Conservation (phyloP, 441 rosid species). For the Arabidopsis lyrata region DNA sequence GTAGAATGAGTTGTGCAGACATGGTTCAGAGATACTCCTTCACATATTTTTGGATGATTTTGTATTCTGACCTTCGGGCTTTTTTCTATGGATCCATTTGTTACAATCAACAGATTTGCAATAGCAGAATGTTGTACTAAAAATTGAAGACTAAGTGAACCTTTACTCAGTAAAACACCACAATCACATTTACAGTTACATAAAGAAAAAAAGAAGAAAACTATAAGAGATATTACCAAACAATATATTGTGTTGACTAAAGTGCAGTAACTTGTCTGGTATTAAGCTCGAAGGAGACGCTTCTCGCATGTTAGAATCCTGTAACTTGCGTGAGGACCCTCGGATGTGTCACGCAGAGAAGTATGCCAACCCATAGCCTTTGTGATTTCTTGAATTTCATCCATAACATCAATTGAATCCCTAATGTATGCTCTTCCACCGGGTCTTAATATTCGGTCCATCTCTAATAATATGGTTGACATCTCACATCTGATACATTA, state of each 20-base stretch:
- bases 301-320: slow-evolving; percentile 86
- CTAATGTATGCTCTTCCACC: slow-evolving; percentile 91
- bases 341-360: slow-evolving; percentile 79
- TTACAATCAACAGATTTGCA: slow-evolving; percentile 30
- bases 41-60: slow-evolving; percentile 16
- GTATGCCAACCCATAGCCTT: slow-evolving; percentile 91
- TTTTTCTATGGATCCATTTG: slow-evolving; percentile 23
- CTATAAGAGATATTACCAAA: slow-evolving; percentile 32
- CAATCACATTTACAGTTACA: slow-evolving; percentile 42
- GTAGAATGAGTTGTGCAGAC: slow-evolving; percentile 32
- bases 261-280: slow-evolving; percentile 16
- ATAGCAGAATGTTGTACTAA: slow-evolving; percentile 6
- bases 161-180: slow-evolving; percentile 34
- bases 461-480: slow-evolving; percentile 93
- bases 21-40: slow-evolving; percentile 5
- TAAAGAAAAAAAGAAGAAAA: background rate
- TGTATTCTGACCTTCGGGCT: slow-evolving; percentile 2
- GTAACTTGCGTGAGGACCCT: slow-evolving; percentile 96
- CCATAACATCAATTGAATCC: slow-evolving; percentile 78
- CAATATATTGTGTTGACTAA: slow-evolving; percentile 26
- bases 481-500: slow-evolving; percentile 73
- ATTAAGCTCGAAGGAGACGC: slow-evolving; percentile 63
- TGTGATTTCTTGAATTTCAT: slow-evolving; percentile 77
- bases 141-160: background rate
- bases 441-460: slow-evolving; percentile 97